Base-by-base conservation (phyloP, 2,329 filamentous ascomycete genomes). In the Colletotrichum agaves region DNA sequence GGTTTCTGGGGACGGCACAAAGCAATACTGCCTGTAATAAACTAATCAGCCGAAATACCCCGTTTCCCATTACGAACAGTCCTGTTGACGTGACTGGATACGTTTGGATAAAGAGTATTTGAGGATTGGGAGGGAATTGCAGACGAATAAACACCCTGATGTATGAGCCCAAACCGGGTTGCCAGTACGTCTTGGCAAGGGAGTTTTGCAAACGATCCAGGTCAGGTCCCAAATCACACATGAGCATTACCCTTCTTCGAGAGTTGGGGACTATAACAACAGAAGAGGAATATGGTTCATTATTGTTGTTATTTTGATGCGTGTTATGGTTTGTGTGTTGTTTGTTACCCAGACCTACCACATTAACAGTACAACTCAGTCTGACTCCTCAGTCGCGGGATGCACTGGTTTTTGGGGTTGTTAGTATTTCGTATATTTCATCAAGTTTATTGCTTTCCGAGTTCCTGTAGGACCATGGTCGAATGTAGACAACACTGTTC, bases 1-100 rank as follows among this genome's bases (percentile, higher is more conserved):
- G 39, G 17, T 39, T 4, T 15, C 7, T 10, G 43, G 13, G 15
- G 41, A 31, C 19, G 33, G 31, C 31, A 47, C 17, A n/a, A n/a
- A 41, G 53, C 31, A 43, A 44, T n/a, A 46, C 43, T 46, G 50
- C 56, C 64, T 44, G 50, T 60, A 49, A 64, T 68, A 47, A 47
- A 53, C 53, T 60, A 63, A 56, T 61, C 53, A 59, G 58, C 52
- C 63, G 41, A 43, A 43, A 52, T 15, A 61, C 47, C 52, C 2
- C 33, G 58, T 61, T 43, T 33, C 57, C 46, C 39, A 8, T 49
- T 5, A 49, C 12, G 4, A 13, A n/a, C 21, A 27, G 8, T 7
- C 27, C 1, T 27, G 5, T 27, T 27, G 27, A 27, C 8, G 27
- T 27, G 27, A 27, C 27, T 27, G 27, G 27, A 27, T 27, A 8